Conservation (phyloP, 202 grass and related monocot species). For the Schoenoplectus tabernaemontani region DNA sequence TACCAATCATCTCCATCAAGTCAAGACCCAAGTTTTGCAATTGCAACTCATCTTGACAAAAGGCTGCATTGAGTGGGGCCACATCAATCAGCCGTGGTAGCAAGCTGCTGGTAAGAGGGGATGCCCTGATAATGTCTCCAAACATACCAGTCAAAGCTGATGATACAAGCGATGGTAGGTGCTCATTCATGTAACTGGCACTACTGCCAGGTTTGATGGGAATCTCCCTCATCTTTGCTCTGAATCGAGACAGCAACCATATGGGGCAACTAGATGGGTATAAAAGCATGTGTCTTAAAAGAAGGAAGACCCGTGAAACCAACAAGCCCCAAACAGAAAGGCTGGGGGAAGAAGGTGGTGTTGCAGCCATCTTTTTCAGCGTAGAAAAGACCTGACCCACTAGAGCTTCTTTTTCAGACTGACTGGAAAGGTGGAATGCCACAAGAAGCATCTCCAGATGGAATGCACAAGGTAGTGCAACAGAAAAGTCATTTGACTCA, state of each 20-base stretch:
- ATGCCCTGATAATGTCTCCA: slow-evolving; percentile 46
- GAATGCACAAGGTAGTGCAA: slow-evolving; percentile 63
- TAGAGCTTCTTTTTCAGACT: slow-evolving; percentile 51
- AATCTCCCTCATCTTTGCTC: slow-evolving; percentile 71
- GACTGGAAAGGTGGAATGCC: slow-evolving; percentile 61
- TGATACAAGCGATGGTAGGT: slow-evolving; percentile 57
- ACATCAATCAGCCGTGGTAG: slow-evolving; percentile 77
- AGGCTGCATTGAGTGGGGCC: slow-evolving; percentile 38
- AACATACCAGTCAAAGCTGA: slow-evolving; percentile 43
- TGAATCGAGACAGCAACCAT: slow-evolving; percentile 79
- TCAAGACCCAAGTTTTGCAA: slow-evolving; percentile 49
- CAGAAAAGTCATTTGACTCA: slow-evolving; percentile 45
- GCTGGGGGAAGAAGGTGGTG: slow-evolving; percentile 26
- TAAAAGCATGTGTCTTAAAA: slow-evolving; percentile 69
- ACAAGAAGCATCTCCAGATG: slow-evolving; percentile 89
- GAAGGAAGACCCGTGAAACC: slow-evolving; percentile 61
- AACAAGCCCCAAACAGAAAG: slow-evolving; percentile 86
- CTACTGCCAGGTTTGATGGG: slow-evolving; percentile 32
- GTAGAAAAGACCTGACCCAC: slow-evolving; percentile 42
- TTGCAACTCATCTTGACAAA: slow-evolving; percentile 37
- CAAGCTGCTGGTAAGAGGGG: slow-evolving; percentile 36
- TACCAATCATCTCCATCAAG: slow-evolving; percentile 35
- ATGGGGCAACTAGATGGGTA: slow-evolving; percentile 61
- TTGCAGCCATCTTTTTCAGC: slow-evolving; percentile 48
- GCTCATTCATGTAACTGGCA: slow-evolving; percentile 35